A percentile compares a stretch with the other conserved stretches of the same genome.
These are phyloP conservation scores for Dendrocalamus latiflorus DNA, from an alignment of 202 grass and related monocot genomes.

Conservation along the genomic window DNA sequence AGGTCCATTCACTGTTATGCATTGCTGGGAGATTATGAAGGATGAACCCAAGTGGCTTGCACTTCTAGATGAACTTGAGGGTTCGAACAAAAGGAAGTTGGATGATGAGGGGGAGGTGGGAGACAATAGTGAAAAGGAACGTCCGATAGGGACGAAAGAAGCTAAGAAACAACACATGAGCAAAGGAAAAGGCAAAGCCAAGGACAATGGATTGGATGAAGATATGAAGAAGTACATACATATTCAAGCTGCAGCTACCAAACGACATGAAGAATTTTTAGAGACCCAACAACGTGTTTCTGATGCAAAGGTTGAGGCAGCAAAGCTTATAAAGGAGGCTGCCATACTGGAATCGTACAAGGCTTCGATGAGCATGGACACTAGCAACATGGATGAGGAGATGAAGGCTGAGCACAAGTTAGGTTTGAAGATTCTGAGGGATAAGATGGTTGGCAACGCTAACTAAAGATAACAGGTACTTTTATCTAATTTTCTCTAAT, in stretches of 20 bases:
- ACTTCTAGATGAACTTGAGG: not conserved
- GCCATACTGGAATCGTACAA: slow-evolving; percentile 3
- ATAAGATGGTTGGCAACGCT: not conserved
- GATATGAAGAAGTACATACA: slow-evolving; percentile 21
- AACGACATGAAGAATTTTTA: not conserved
- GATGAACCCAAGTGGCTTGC: not conserved
- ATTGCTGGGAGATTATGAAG: not conserved
- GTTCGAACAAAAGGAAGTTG: not conserved
- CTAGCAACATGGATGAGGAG: slow-evolving; percentile 5
- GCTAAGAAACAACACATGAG: slow-evolving; percentile 10
- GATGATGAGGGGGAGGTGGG: not conserved
- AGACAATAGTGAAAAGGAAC: not conserved
- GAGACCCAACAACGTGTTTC: slow-evolving; percentile 3
- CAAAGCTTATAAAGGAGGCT: slow-evolving; percentile 14
- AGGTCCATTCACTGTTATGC: not conserved
- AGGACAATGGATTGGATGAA: not conserved
- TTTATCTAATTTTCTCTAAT: no score
- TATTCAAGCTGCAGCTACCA: slow-evolving; percentile 10
- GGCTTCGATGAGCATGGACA: no score
- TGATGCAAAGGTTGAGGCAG: slow-evolving; percentile 24
- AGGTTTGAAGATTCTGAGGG: not conserved
- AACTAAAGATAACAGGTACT: not conserved
- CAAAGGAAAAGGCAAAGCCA: slow-evolving; percentile 8
- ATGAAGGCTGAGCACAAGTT: slow-evolving; percentile 9
- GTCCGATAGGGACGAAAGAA: not conserved